These are phyloP conservation scores for Mortierella sp. DNA, from an alignment of 371 early-diverging fungal genomes.

Conservation along the genomic window DNA sequence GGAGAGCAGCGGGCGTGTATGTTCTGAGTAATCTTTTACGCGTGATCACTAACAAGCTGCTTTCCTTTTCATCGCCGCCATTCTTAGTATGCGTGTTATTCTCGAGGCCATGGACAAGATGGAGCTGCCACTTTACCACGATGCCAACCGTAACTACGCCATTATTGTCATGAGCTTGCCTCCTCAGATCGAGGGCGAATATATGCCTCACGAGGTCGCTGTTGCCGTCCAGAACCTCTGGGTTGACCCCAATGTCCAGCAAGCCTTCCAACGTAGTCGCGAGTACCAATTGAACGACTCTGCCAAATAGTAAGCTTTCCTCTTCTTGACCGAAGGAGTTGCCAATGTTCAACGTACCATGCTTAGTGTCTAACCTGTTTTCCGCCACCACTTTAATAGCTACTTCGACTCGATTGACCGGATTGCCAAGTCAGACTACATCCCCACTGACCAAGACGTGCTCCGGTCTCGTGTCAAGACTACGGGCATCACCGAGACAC, in stretches of 20 bases:
- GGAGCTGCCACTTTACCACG: constrained; percentile 75
- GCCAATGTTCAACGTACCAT: background rate
- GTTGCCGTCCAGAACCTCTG: constrained; percentile 86
- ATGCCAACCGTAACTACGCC: constrained; percentile 74
- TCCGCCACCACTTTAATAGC: constrained; percentile 38
- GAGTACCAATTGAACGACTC: constrained; percentile 96
- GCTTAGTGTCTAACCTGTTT: background rate
- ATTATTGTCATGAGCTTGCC: constrained; percentile 84
- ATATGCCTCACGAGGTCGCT: constrained; percentile 83
- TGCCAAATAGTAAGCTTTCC: constrained; percentile 83
- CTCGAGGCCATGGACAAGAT: constrained; percentile 94
- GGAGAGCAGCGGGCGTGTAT: too few species aligned
- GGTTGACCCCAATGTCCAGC: constrained; percentile 86
- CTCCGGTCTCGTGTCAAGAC: constrained; percentile 90
- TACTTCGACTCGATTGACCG: constrained; percentile 94
- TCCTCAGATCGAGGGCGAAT: constrained; percentile 86
- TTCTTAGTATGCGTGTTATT: constrained; percentile 86
- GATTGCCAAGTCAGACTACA: constrained; percentile 81
- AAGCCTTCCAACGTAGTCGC: constrained; percentile 83
- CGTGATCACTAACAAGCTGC: background rate
- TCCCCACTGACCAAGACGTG: constrained; percentile 94
- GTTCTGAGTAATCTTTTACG: background rate
- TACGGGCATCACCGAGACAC: constrained; percentile 91
- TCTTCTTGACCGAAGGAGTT: background rate
- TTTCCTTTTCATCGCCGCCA: background rate